Conservation (phyloP, 768 basidiomycete genomes). For the Leucosporidium scottii region DNA sequence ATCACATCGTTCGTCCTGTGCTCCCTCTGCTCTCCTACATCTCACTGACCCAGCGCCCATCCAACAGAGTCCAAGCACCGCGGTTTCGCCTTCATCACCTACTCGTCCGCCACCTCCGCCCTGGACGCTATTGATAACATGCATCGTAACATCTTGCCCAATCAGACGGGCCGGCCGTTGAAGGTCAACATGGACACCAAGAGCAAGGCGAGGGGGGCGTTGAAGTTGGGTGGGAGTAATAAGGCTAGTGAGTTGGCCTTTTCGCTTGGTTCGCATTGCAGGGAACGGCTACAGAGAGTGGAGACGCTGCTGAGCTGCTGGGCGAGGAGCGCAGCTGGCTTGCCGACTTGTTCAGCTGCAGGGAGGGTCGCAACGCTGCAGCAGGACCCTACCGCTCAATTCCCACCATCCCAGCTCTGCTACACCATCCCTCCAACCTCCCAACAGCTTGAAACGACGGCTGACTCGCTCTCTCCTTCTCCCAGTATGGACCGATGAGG, state of each 20-base stretch:
- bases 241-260: constrained; percentile 41
- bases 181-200: constrained; percentile 82
- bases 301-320: no score
- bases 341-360: no score
- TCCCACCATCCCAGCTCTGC: no score
- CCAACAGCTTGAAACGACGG: no score
- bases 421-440: no score
- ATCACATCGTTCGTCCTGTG: constrained; percentile 3
- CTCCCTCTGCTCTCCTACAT: not conserved
- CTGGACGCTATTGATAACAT: constrained; percentile 98
- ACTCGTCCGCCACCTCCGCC: constrained; percentile 68
- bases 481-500: constrained; percentile 91
- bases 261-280: constrained; percentile 61
- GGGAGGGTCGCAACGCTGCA: no score
- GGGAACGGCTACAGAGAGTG: no score
- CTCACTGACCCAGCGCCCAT: not conserved
- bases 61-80: constrained; percentile 43
- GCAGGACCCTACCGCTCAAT: no score
- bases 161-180: constrained; percentile 49
- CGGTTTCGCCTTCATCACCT: constrained; percentile 91
- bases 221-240: constrained; percentile 33
- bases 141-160: constrained; percentile 50
- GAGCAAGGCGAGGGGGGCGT: constrained; percentile 54
- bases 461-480: constrained; percentile 5
- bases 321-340: no score